Evolutionary conservation across 176 grass and related monocot genomes (phyloP).

Genomic region (Musa beccarii): DNA sequence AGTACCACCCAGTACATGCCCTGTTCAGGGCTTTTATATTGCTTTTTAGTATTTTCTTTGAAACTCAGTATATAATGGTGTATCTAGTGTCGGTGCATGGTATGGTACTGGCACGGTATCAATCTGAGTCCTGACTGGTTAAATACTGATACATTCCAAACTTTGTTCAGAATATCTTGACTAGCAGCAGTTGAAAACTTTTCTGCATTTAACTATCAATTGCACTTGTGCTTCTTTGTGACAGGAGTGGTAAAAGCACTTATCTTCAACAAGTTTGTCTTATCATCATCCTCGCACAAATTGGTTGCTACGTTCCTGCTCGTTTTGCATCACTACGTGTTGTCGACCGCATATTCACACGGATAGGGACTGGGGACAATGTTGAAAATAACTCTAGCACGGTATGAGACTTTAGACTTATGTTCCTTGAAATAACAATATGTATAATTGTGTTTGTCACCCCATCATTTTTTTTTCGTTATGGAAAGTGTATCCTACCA

Average conservation of each 20-base stretch:
- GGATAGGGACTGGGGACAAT: slow-evolving; percentile 70
- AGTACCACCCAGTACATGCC: no score
- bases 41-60: no score
- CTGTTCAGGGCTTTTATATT: no score
- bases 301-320: slow-evolving; percentile 88
- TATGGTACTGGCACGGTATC: no score
- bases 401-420: slow-evolving; percentile 29
- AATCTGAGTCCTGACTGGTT: no score
- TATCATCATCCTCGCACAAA: slow-evolving; percentile 87
- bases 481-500: neutral
- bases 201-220: neutral
- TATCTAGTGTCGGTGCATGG: no score
- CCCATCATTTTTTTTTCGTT: neutral
- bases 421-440: neutral
- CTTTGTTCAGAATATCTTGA: neutral
- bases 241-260: slow-evolving; percentile 97
- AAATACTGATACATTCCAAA: no score
- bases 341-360: slow-evolving; percentile 83
- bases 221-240: slow-evolving; percentile 17
- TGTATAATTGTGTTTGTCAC: neutral
- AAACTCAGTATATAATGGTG: no score
- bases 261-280: slow-evolving; percentile 98
- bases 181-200: neutral
- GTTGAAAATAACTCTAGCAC: slow-evolving; percentile 94
- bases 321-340: slow-evolving; percentile 87